Percentiles rank a stretch among this genome's conserved stretches.
Conservation (phyloP, 768 basidiomycete genomes). For the Phallus indusiatus region DNA sequence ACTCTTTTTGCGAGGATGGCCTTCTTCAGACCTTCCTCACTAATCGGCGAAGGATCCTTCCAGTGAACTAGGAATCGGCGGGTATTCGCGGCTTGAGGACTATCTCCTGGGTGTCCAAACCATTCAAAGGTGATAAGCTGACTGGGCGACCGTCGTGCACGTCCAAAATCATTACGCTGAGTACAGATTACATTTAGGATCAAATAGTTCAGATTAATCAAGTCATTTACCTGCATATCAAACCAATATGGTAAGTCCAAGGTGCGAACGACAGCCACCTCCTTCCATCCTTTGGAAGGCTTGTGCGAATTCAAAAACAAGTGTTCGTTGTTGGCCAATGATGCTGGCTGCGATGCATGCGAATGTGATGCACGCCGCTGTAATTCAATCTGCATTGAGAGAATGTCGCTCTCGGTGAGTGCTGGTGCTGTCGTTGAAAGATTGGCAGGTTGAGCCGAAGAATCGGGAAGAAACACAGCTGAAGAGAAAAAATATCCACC, state of each 20-base stretch:
- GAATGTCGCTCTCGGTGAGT: too few relatives aligned
- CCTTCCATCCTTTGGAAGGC: not conserved
- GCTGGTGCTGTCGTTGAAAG: too few relatives aligned
- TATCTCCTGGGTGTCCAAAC: slow-evolving; percentile 1
- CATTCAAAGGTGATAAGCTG: not conserved
- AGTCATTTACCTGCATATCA: not conserved
- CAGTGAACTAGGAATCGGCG: not conserved
- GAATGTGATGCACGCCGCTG: too few relatives aligned
- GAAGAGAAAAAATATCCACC: too few relatives aligned
- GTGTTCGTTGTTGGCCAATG: too few relatives aligned
- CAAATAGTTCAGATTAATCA: too few relatives aligned
- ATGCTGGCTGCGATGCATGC: too few relatives aligned
- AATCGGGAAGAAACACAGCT: too few relatives aligned
- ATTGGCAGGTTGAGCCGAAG: too few relatives aligned
- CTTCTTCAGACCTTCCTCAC: not conserved
- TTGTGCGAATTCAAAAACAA: too few relatives aligned
- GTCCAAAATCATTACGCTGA: not conserved
- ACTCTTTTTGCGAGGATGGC: not conserved
- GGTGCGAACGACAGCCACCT: not conserved
- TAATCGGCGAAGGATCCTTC: not conserved
- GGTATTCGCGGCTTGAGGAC: not conserved
- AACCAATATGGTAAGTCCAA: not conserved
- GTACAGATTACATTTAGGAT: not conserved
- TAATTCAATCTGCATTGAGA: too few relatives aligned
- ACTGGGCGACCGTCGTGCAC: not conserved